These are phyloP conservation scores for Colletotrichum spaethianum DNA, from an alignment of 2,329 filamentous ascomycete species.

Conservation along the genomic window DNA sequence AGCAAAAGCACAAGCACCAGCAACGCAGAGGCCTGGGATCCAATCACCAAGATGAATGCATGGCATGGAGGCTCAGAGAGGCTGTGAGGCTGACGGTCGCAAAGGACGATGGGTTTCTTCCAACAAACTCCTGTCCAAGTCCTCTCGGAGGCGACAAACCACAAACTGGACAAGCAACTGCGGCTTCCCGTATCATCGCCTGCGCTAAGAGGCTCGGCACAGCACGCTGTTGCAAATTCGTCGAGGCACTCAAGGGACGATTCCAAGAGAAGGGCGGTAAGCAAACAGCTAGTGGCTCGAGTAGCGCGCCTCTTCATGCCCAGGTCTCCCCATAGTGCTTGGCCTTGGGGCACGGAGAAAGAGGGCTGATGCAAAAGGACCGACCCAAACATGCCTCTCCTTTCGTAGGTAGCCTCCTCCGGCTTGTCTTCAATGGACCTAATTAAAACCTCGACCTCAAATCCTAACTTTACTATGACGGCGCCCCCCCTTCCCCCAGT, in stretches of 20 bases:
- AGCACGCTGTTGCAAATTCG: not conserved
- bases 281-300: conserved; percentile 7
- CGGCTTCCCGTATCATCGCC: not conserved
- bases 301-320: conserved; percentile 19
- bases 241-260: conserved; percentile 6
- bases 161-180: not conserved
- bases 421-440: conserved; percentile 5
- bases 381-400: conserved; percentile 14
- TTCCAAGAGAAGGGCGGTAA: conserved; percentile 29
- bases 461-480: not conserved
- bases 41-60: not conserved
- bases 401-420: not conserved
- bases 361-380: conserved; percentile 36
- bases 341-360: not conserved
- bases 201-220: conserved; percentile 30
- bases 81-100: conserved; percentile 4
- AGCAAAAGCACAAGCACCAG: not conserved
- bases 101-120: not conserved
- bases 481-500: not conserved
- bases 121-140: not conserved
- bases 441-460: conserved; percentile 25
- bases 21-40: not conserved
- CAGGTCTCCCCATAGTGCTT: conserved; percentile 6
- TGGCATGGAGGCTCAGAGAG: conserved; percentile 6
- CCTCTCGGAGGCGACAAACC: not conserved